Evolutionary conservation across 2,329 filamentous ascomycete species (phyloP), one percentile per base, ranked within the genome.

Genomic region (Phialophora tarda): DNA sequence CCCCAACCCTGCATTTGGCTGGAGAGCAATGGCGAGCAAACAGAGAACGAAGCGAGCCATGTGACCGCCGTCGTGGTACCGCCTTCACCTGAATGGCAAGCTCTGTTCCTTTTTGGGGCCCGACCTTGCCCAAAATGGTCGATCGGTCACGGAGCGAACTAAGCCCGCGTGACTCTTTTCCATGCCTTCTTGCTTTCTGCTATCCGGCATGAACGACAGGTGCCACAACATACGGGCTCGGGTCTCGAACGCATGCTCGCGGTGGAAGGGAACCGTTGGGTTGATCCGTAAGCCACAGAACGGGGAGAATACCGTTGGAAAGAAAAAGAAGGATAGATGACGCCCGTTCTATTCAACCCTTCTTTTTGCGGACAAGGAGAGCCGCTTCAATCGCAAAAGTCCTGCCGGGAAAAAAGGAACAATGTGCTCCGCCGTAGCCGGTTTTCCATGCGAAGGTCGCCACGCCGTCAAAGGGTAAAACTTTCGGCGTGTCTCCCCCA

Each of bases 271-370:
- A n/a, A 44, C 38, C 8, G 38, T n/a, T n/a, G 17, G 8, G 7
- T 53, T 21, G 53, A 2, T 14, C 14, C 14, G 24, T 55, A 21
- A 30, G 7, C 17, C n/a, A 55, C 53, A 34, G 28, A 32, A 55
- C 8, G 53, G 28, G 28, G 12, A 28, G 28, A 30, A 61, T 38
- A 32, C 59, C 59, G 47, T 38, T 23, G 12, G 30, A 61, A 53
- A 38, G 47, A 54, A 53, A 53, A 41, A 26, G 28, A 55, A 17
- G 28, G 47, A 12, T 51, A 38, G 30, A 26, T 61, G 59, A 53
- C 26, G n/a, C 47, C 59, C 23, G 5, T 26, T 61, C 59, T 61
- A 61, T 61, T 61, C 59, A 61, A 53, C 59, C 38, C 5, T 61
- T 61, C 32, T 34, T 61, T 61, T 47, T 53, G 30, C 59, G 30